Conservation (phyloP, 495 filamentous ascomycete genomes). For the Hypomontagnella monticulosa region DNA sequence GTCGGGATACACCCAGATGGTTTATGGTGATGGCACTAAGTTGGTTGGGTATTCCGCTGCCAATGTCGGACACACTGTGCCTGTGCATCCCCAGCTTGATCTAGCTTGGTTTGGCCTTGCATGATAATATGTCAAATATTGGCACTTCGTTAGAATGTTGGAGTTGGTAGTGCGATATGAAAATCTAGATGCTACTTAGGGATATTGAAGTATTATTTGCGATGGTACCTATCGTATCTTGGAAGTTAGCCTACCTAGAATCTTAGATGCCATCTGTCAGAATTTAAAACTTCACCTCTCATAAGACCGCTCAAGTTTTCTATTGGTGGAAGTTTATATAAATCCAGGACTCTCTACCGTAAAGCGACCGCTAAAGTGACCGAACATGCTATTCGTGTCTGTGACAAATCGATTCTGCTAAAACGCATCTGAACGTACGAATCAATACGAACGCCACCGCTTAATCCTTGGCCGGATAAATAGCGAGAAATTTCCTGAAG, state of each 20-base stretch:
- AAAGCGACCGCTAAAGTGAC: no score
- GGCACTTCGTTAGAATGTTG: neutral
- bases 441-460: neutral
- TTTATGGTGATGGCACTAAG: constrained; percentile 55
- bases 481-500: constrained; percentile 13
- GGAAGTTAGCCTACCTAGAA: no score
- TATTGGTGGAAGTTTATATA: no score
- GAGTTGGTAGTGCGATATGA: neutral
- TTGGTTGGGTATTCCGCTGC: constrained; percentile 54
- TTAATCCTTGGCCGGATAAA: constrained; percentile 24
- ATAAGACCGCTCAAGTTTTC: no score
- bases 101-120: constrained; percentile 55
- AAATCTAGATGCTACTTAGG: neutral
- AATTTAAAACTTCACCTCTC: no score
- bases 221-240: neutral
- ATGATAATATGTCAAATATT: neutral
- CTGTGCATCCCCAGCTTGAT: constrained; percentile 49
- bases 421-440: neutral
- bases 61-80: constrained; percentile 61
- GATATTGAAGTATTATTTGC: no score
- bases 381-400: neutral
- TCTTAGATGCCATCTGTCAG: no score
- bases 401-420: neutral
- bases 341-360: no score
- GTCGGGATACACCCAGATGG: constrained; percentile 52